Conservation (phyloP, 2,329 filamentous ascomycete genomes). For the Alternaria brassicicola region DNA sequence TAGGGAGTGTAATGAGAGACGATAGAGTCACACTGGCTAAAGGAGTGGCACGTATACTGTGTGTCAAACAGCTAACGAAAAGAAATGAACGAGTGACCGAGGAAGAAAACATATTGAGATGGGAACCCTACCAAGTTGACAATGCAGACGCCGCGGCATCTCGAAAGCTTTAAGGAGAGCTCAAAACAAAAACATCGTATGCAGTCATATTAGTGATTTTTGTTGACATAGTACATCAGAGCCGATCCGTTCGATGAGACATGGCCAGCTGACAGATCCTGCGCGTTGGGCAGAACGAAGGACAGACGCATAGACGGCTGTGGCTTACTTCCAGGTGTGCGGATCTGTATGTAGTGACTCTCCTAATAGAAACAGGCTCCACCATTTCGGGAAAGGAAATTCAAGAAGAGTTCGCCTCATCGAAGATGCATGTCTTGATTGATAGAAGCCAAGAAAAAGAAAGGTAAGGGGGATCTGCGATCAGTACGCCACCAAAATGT, state of each 20-base stretch:
- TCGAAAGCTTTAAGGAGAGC: conserved; percentile 3
- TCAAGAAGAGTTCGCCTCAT: conserved; percentile 1
- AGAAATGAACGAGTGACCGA: conserved; percentile 8
- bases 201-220: background rate
- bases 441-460: conserved; percentile 10
- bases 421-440: conserved; percentile 1
- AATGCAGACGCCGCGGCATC: background rate
- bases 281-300: conserved; percentile 4
- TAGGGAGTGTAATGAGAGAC: background rate
- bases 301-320: conserved; percentile 6
- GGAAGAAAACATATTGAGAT: conserved; percentile 13
- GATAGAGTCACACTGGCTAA: conserved; percentile 6
- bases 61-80: conserved; percentile 4
- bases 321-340: conserved; percentile 1
- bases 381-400: conserved; percentile 2
- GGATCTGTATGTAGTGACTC: conserved; percentile 9
- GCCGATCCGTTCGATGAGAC: conserved; percentile 4
- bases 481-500: background rate
- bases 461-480: conserved; percentile 4
- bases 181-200: background rate
- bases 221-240: conserved; percentile 2
- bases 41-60: conserved; percentile 5
- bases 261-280: conserved; percentile 7
- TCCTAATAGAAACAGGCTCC: conserved; percentile 1
- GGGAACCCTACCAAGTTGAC: background rate